These are phyloP conservation scores for Pichia rugopelliculosa DNA, from an alignment of 805 yeast species.

Conservation along the genomic window DNA sequence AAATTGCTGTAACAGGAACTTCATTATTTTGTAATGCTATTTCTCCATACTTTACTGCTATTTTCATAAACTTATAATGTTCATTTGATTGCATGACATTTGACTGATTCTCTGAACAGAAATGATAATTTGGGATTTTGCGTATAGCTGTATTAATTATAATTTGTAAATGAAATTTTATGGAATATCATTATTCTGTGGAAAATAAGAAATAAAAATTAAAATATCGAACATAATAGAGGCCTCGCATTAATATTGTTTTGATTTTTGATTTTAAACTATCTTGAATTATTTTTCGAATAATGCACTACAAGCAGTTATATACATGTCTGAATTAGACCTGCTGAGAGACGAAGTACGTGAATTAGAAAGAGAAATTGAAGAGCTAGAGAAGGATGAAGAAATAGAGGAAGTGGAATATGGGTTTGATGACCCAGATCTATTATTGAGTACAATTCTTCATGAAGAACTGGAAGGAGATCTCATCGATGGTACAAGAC, in stretches of 20 bases:
- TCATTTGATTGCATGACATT: conserved; percentile 3
- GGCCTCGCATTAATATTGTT: too few relatives aligned
- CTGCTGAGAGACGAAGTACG: conserved; percentile 9
- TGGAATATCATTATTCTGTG: too few relatives aligned
- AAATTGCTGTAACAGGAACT: conserved; percentile 81
- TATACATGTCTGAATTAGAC: conserved; percentile 7
- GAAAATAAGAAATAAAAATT: too few relatives aligned
- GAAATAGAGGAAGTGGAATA: conserved; percentile 20
- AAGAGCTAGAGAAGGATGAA: conserved; percentile 2
- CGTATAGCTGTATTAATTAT: too few relatives aligned
- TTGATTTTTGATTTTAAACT: not conserved
- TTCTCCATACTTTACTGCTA: conserved; percentile 51
- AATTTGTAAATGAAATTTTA: too few relatives aligned
- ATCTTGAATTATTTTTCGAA: not conserved
- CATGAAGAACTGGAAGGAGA: conserved; percentile 11
- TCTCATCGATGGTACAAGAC: conserved; percentile 4
- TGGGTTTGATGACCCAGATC: not conserved
- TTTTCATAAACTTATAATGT: conserved; percentile 38
- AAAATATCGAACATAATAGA: too few relatives aligned
- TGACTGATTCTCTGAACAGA: too few relatives aligned
- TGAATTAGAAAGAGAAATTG: conserved; percentile 10
- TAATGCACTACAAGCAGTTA: not conserved
- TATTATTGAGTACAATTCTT: not conserved
- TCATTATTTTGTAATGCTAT: conserved; percentile 60
- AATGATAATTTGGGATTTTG: too few relatives aligned